Percentiles rank a stretch among this genome's conserved stretches.
Evolutionary conservation across 306 rosid species (phyloP).

Genomic region (Erythrophleum fordii): DNA sequence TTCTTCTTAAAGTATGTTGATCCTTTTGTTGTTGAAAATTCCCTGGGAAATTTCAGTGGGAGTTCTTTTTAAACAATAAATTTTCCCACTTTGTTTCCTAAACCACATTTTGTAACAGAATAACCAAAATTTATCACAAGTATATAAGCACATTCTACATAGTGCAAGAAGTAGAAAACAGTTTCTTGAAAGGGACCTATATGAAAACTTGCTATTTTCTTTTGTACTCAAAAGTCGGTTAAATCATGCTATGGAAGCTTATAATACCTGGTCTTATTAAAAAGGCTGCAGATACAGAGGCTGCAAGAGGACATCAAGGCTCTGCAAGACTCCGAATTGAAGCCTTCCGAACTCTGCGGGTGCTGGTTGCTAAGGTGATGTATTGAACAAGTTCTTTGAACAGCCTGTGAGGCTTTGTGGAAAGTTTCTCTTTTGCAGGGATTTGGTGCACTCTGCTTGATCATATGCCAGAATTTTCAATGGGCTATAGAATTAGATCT

Average conservation of each 20-base stretch:
- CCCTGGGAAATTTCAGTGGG: conserved; percentile 12
- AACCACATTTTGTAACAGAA: not conserved
- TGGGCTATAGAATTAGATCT: not conserved
- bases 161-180: conserved; percentile 7
- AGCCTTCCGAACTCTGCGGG: conserved; percentile 74
- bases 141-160: conserved; percentile 24
- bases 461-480: not conserved
- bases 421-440: not conserved
- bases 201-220: conserved; percentile 13
- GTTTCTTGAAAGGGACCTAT: conserved; percentile 19
- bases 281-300: conserved; percentile 93
- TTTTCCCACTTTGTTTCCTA: not conserved
- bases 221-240: conserved; percentile 31
- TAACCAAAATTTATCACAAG: conserved; percentile 25
- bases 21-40: conserved; percentile 26
- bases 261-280: conserved; percentile 43
- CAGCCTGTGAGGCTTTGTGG: not conserved
- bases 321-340: conserved; percentile 78
- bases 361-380: conserved; percentile 87
- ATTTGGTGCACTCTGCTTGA: not conserved
- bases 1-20: conserved; percentile 80
- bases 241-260: conserved; percentile 5
- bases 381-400: conserved; percentile 25
- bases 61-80: not conserved
- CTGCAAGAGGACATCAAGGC: conserved; percentile 83